phyloP scores from a whole-genome alignment of 495 filamentous ascomycete genomes.

The Penicillium diatomitis region DNA sequence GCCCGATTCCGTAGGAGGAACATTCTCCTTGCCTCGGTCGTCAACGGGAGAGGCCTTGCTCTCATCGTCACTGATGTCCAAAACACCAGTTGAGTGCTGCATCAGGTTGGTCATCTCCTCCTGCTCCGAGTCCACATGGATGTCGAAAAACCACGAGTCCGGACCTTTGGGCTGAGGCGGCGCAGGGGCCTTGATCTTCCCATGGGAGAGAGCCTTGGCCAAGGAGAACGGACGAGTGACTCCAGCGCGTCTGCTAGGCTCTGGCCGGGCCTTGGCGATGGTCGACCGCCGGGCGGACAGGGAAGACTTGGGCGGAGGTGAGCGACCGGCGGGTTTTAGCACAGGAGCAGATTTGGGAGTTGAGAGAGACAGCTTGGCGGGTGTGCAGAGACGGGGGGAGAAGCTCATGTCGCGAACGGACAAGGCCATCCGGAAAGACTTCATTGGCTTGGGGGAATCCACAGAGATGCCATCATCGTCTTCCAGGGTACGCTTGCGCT shows the following conservation, averaged over 20 bases:
- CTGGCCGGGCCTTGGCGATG: slow-evolving; percentile 40
- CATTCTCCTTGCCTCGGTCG: slow-evolving; percentile 83
- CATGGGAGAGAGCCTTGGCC: slow-evolving; percentile 56
- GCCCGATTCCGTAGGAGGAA: slow-evolving; percentile 44
- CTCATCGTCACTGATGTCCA: slow-evolving; percentile 68
- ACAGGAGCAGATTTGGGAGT: slow-evolving; percentile 27
- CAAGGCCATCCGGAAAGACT: slow-evolving; percentile 31
- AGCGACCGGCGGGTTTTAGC: slow-evolving; percentile 34
- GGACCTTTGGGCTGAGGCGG: slow-evolving; percentile 32
- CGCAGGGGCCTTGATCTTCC: slow-evolving; percentile 28
- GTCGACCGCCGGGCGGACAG: slow-evolving; percentile 26
- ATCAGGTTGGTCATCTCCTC: slow-evolving; percentile 85
- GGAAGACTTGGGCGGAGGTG: slow-evolving; percentile 25
- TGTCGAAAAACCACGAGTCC: slow-evolving; percentile 82
- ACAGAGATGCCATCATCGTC: slow-evolving; percentile 46
- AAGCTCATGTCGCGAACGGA: slow-evolving; percentile 23
- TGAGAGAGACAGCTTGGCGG: slow-evolving; percentile 27
- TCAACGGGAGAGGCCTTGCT: slow-evolving; percentile 25
- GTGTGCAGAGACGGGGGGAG: slow-evolving; percentile 24
- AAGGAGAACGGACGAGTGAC: slow-evolving; percentile 60
- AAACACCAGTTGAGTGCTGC: slow-evolving; percentile 74
- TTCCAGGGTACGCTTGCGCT: slow-evolving; percentile 45
- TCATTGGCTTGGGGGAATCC: slow-evolving; percentile 29
- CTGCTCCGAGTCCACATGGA: slow-evolving; percentile 85
- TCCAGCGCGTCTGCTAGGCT: slow-evolving; percentile 32